phyloP scores from a whole-genome alignment of 106 monocot genomes.

The Dioscorea dumetorum region DNA sequence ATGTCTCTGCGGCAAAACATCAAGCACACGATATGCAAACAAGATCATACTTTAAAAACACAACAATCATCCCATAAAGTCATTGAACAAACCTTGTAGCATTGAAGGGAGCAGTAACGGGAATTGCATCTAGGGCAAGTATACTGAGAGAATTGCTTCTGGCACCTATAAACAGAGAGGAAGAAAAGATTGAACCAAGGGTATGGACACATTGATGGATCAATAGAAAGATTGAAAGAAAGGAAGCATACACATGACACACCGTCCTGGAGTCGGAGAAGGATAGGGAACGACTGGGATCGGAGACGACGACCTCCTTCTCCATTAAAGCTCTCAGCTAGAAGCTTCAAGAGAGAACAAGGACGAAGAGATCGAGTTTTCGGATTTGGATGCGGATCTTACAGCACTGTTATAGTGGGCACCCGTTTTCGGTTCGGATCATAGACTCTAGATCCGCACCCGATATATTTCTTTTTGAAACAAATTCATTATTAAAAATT shows the following conservation, averaged over 20 bases:
- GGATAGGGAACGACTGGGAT: constrained; percentile 12
- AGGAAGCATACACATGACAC: constrained; percentile 65
- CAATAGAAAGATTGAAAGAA: neutral
- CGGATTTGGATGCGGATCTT: too few relatives aligned
- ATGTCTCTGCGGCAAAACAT: constrained; percentile 38
- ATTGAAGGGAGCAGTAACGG: constrained; percentile 86
- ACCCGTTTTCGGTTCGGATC: too few relatives aligned
- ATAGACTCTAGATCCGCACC: too few relatives aligned
- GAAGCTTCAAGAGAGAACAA: too few relatives aligned
- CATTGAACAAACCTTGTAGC: constrained; percentile 64
- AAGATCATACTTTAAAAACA: too few relatives aligned
- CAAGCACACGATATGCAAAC: neutral
- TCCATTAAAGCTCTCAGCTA: too few relatives aligned
- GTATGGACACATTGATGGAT: neutral
- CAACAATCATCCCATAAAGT: neutral
- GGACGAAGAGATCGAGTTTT: too few relatives aligned
- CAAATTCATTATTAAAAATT: too few relatives aligned
- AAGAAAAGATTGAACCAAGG: neutral
- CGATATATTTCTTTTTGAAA: too few relatives aligned
- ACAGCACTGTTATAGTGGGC: too few relatives aligned
- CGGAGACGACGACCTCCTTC: constrained; percentile 28
- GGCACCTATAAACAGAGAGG: constrained; percentile 50
- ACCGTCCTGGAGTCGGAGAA: constrained; percentile 39
- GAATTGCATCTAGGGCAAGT: constrained; percentile 92
- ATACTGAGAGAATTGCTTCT: constrained; percentile 91